Evolutionary conservation across 306 rosid genomes (phyloP).

Genomic region (Oemleria cerasiformis): DNA sequence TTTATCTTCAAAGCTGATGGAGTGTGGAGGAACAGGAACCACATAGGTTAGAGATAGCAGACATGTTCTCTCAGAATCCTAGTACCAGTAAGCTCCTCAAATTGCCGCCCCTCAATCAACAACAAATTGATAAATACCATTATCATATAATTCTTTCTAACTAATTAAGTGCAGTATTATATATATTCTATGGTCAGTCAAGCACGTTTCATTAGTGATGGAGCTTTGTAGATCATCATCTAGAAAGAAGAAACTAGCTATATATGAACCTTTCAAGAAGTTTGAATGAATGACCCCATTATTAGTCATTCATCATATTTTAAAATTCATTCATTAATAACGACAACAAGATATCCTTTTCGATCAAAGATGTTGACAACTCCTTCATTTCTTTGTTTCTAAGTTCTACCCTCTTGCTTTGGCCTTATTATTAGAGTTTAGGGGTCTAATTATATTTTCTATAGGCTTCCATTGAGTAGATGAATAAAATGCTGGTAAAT

Average conservation of each 20-base stretch:
- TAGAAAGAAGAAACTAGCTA: conserved; percentile 11
- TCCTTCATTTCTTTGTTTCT: not conserved
- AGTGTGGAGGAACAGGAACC: conserved; percentile 27
- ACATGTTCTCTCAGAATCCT: conserved; percentile 16
- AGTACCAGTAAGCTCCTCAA: conserved; percentile 25
- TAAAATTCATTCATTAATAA: too few species aligned
- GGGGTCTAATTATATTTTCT: not conserved
- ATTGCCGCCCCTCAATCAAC: conserved; percentile 33
- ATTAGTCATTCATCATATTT: not conserved
- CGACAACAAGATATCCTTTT: conserved; percentile 4
- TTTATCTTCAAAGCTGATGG: conserved; percentile 2
- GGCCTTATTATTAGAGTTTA: not conserved
- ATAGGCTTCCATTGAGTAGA: not conserved
- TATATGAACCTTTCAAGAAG: not conserved
- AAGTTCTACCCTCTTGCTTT: not conserved
- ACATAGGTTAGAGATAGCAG: not conserved
- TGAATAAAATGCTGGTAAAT: not conserved
- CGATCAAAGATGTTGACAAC: conserved; percentile 18
- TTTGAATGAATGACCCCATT: not conserved
- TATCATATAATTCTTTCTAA: not conserved
- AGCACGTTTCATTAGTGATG: conserved; percentile 45
- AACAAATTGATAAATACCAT: not conserved
- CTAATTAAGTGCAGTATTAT: not conserved
- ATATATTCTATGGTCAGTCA: conserved; percentile 32
- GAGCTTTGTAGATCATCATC: not conserved